These are phyloP conservation scores for Pseudogymnoascus verrucosus DNA, from an alignment of 2,329 filamentous ascomycete genomes.

Conservation along the genomic window DNA sequence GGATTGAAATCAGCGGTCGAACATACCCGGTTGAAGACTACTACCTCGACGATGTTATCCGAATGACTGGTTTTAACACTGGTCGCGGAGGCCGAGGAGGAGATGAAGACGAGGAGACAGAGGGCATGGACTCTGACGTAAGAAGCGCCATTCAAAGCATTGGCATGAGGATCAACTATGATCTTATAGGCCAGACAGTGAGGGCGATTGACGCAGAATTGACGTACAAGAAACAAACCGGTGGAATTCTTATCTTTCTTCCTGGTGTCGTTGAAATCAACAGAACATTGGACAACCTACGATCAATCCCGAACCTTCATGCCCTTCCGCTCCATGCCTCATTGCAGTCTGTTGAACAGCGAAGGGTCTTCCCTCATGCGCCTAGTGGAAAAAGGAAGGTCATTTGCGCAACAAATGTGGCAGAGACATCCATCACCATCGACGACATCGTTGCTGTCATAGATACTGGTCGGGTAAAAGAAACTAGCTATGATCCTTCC, in stretches of 20 bases:
- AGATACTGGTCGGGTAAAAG: conserved; percentile 90
- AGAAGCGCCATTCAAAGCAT: conserved; percentile 64
- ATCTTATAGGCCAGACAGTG: conserved; percentile 72
- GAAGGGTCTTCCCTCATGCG: conserved; percentile 70
- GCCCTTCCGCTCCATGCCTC: conserved; percentile 88
- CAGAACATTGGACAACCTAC: conserved; percentile 62
- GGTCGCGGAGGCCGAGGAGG: conserved; percentile 33
- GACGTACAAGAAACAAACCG: conserved; percentile 53
- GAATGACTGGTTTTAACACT: conserved; percentile 63
- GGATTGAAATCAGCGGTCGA: conserved; percentile 78
- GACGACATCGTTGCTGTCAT: conserved; percentile 95
- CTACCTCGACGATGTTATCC: conserved; percentile 81
- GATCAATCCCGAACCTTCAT: conserved; percentile 58
- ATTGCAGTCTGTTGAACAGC: conserved; percentile 79
- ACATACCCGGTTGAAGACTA: conserved; percentile 86
- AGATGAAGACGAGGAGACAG: conserved; percentile 36
- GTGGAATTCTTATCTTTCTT: conserved; percentile 91
- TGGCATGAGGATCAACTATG: conserved; percentile 85
- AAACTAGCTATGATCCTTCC: conserved; percentile 85
- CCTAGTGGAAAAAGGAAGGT: conserved; percentile 81
- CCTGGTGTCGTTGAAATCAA: conserved; percentile 90
- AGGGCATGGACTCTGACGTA: conserved; percentile 46
- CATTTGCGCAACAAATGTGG: conserved; percentile 91
- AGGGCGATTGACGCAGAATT: conserved; percentile 74
- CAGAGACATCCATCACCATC: conserved; percentile 97